Base-by-base conservation (phyloP, 805 yeast species). In the Starmerella roubikii region DNA sequence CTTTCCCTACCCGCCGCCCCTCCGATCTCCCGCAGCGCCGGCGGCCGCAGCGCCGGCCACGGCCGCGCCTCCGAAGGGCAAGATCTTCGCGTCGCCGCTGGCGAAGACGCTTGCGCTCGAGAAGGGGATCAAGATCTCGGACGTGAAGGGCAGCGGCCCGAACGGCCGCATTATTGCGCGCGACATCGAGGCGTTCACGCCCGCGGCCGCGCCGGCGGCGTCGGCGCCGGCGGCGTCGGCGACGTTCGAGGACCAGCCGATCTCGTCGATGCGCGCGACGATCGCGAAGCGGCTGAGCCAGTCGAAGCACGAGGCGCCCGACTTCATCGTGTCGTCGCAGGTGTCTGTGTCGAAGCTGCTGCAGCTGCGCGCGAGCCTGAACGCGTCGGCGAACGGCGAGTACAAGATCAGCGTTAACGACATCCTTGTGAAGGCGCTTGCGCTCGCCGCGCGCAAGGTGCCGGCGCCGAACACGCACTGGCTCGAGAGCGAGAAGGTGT, bases 401-500 rank as follows among this genome's bases (percentile, higher is more conserved):
- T 86, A 78, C 74, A 85, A 76, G 67, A 67, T 91, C 55, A 85
- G 96, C 13, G 85, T 91, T 54, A 91, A 91, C 62, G 99, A 91
- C 62, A 72, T 91, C 56, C 70, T 91, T 57, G 74, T 91, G 64
- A 91, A 91, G 71, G 97, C 97, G 45, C 72, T 91, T 54, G 86
- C 96, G 40, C 73, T 75, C 54, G 97, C 99, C 39, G 73, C 81
- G 42, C 69, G 69, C 62, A 76, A 88, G 65, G 94, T 86, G 39
- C 98, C 98, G 46, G 85, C 78, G 51, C 94, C 77, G 50, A 91
- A 91, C 70, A 74, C 95, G 19, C 81, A 86, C 60, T 91, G 95
- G 91, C 71, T 91, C 55, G 93, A 78, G 59, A 64, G 71, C 29
- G 79, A 91, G 66, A 84, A 85, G 50, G 78, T 88, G 55, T 83